Evolutionary conservation across 352 stramenopile genomes (phyloP), one percentile per base, ranked within the genome.

Genomic region (Phytophthora multivora): DNA sequence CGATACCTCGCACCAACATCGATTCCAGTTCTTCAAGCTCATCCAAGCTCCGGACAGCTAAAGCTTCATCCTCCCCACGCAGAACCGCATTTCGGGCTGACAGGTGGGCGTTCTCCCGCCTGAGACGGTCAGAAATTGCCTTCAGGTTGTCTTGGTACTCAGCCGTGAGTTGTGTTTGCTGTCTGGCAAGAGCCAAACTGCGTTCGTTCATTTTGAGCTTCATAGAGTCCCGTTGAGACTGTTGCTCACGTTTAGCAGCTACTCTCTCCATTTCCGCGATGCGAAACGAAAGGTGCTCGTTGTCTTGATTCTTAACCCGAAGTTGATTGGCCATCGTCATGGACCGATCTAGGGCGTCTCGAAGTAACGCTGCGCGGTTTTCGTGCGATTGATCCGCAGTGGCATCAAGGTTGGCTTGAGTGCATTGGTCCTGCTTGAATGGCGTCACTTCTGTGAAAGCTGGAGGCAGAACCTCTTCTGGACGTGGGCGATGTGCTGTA

Each of bases 21-120:
- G 31, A 49, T 50, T 87, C 77, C 2, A 88, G 50, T 30, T 62
- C 59, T 59, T 88, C 79, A 25, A 88, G 61, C 2, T 85, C 69
- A 5, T 74, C 59, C 26, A 85, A 50, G 9, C 43, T 71, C 25
- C 73, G 50, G 1, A 66, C 47, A 2, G 60, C 54, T 11, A 89
- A 50, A 13, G 52, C 23, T n/a, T 62, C 19, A 13, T 60, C 48
- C 1, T 69, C 49, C n/a, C 66, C 65, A 25, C 47, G 52, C 11
- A 80, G 23, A 26, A 64, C 23, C 2, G 51, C 51, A 28, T 69
- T 71, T 31, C 59, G 48, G 19, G 48, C 49, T 35, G 21, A 28
- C 0, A 85, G 48, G 15, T 68, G 43, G 3, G 39, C 43, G 53
- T 79, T 81, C 31, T 77, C 53, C 3, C 35, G 43, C 26, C 50